Evolutionary conservation across 176 grass and related monocot species (phyloP), one percentile per base, ranked within the genome.

Genomic region (Coix lacrymajobi): DNA sequence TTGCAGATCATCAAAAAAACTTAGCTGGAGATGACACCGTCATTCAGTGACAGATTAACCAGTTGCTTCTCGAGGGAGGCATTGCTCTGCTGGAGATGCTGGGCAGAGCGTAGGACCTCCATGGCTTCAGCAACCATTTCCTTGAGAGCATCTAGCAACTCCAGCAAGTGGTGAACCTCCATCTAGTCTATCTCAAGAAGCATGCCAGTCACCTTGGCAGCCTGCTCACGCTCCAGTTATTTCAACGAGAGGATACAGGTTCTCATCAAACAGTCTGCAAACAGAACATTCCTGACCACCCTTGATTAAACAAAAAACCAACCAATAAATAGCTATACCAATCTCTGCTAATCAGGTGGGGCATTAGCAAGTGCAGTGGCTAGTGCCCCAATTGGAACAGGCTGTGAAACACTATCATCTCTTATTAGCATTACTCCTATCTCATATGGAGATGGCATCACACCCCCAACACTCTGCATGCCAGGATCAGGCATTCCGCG

Each of bases 131-230:
- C 88, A 17, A 98, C 90, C 84, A 95, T 98, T 49, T 82, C 77
- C 83, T n/a, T 98, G 11, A 98, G 81, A 33, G 90, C 88, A 5
- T 95, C 90, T 14, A 92, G 96, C 0, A 92, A 98, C 79, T 98
- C 96, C 1, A 98, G 78, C 74, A 98, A 76, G 83, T 98, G 92
- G 32, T 95, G 51, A 33, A 98, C 91, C 71, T 98, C 96, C 25
- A 85, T 92, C 87, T 94, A 90, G 54, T 98, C 96, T 92, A 98
- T 95, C 88, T 98, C 92, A 25, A 98, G 66, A 60, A 95, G 88
- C 96, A 98, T 95, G 32, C 89, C 92, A 11, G 92, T 98, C 4
- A 98, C 91, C 69, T 98, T 98, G 0, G 96, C 92, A 17, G 90
- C 90, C 38, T 94, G 79, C 8, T 98, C 92, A 76, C 82, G 92